Percentiles rank a stretch among this genome's conserved stretches.
Evolutionary conservation across 2,329 filamentous ascomycete genomes (phyloP).

Genomic region (Fusarium subglutinans): DNA sequence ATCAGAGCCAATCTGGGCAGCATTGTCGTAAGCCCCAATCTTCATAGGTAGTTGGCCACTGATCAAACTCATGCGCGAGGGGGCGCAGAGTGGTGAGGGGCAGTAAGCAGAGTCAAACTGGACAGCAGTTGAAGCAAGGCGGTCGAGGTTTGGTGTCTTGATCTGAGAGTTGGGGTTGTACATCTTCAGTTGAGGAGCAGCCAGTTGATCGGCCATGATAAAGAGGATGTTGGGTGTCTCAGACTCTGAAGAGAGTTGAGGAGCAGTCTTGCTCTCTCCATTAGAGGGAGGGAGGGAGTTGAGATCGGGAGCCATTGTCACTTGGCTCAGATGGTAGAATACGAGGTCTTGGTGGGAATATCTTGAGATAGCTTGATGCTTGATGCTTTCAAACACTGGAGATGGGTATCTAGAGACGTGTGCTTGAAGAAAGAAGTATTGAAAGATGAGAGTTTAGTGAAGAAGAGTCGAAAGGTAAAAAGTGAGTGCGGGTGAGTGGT

Average conservation of each 20-base stretch:
- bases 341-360: background rate
- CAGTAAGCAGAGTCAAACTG: slow-evolving; percentile 96
- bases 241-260: slow-evolving; percentile 33
- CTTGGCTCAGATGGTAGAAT: background rate
- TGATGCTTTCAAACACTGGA: background rate
- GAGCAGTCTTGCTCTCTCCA: slow-evolving; percentile 28
- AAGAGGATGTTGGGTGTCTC: slow-evolving; percentile 64
- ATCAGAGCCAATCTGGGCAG: slow-evolving; percentile 82
- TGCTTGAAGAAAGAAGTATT: background rate
- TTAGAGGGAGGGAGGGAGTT: slow-evolving; percentile 73
- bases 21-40: slow-evolving; percentile 93
- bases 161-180: slow-evolving; percentile 90
- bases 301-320: slow-evolving; percentile 75
- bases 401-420: background rate
- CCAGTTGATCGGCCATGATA: slow-evolving; percentile 97
- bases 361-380: background rate
- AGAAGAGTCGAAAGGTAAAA: background rate
- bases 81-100: slow-evolving; percentile 90
- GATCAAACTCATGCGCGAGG: slow-evolving; percentile 94
- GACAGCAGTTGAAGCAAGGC: slow-evolving; percentile 81
- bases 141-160: slow-evolving; percentile 90
- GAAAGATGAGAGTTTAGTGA: background rate
- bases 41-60: slow-evolving; percentile 90
- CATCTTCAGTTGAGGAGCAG: slow-evolving; percentile 89
- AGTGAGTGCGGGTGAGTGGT: slow-evolving; percentile 6